Evolutionary conservation across 1,139 yeast species (phyloP), one percentile per base, ranked within the genome.

Genomic region (Candida pseudoviswanathii): DNA sequence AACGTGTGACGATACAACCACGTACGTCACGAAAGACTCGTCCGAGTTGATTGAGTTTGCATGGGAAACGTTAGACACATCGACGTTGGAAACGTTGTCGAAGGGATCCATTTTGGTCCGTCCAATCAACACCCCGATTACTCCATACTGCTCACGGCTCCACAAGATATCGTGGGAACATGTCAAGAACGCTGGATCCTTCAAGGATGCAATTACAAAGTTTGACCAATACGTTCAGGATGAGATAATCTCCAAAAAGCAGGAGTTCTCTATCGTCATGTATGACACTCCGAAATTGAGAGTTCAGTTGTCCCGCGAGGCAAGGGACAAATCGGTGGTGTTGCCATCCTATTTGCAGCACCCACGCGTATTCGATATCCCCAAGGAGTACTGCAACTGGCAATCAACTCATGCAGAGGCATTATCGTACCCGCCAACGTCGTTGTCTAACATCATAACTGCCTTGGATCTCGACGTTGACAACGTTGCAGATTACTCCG

Each of bases 251-350:
- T 60, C 71, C 27, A 68, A 74, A 41, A 74, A 77, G 5, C 66
- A 70, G 46, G 85, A 83, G 36, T 86, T 89, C 63, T 73, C 85
- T 2, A 81, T 91, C 59, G 86, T 90, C 41, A 78, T 91, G 0
- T 73, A 82, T 55, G 84, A 84, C 59, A 75, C 85, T 7, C 80
- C 86, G 81, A 86, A 85, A 57, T 68, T 92, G 44, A 77, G 92
- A 54, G 92, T 90, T 32, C 89, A 87, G 58, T 67, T 92, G 27
- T 85, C 89, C 4, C 77, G 96, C 45, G 96, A 89, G 63, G 90
- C 96, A 7, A 75, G 89, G 39, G 96, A 89, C 63, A 84, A 87
- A 63, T 78, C 82, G 10, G 82, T 88, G 49, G 80, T 74, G 2
- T 74, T 92, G 52, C 97, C 97, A 0, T 73, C 80, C 2, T 89